A percentile compares a stretch with the other conserved stretches of the same genome.
phyloP scores from a whole-genome alignment of 2,329 filamentous ascomycete genomes.

The Epichloe hybrida region DNA sequence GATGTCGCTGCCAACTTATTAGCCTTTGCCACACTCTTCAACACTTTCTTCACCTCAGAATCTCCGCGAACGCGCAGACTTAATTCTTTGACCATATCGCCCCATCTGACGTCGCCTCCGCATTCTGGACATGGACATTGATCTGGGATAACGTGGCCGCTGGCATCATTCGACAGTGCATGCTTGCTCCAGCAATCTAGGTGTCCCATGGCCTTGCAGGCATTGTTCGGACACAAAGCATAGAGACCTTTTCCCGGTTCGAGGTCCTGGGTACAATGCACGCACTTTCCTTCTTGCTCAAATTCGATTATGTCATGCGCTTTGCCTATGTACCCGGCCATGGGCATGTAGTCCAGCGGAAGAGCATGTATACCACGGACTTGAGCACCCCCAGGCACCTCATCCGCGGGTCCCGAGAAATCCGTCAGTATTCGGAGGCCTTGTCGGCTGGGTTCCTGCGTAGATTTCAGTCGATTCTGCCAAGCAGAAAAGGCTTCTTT shows the following conservation, averaged over 20 bases:
- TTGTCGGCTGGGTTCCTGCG: constrained; percentile 31
- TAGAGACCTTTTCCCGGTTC: constrained; percentile 37
- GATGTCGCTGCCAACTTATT: constrained; percentile 10
- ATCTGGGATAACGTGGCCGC: constrained; percentile 47
- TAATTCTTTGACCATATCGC: constrained; percentile 68
- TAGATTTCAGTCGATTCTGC: constrained; percentile 41
- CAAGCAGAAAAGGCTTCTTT: constrained; percentile 57
- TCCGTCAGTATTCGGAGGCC: constrained; percentile 45
- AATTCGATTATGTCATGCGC: constrained; percentile 39
- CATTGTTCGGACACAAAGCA: constrained; percentile 39
- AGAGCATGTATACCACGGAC: constrained; percentile 39
- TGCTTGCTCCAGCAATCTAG: constrained; percentile 45
- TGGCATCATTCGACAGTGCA: constrained; percentile 26
- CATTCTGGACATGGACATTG: constrained; percentile 62
- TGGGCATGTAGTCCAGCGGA: constrained; percentile 38
- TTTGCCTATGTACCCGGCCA: constrained; percentile 43
- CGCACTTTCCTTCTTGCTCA: constrained; percentile 41
- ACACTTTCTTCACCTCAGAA: constrained; percentile 55
- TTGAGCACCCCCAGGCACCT: constrained; percentile 4
- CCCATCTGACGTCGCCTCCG: constrained; percentile 50
- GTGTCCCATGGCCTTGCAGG: constrained; percentile 45
- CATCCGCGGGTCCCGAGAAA: constrained; percentile 22
- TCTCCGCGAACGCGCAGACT: constrained; percentile 57
- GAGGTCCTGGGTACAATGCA: constrained; percentile 36
- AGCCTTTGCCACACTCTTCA: constrained; percentile 35